Evolutionary conservation across 805 yeast genomes (phyloP), one percentile per base, ranked within the genome.

Genomic region (Hanseniaspora pseudoguilliermondii): DNA sequence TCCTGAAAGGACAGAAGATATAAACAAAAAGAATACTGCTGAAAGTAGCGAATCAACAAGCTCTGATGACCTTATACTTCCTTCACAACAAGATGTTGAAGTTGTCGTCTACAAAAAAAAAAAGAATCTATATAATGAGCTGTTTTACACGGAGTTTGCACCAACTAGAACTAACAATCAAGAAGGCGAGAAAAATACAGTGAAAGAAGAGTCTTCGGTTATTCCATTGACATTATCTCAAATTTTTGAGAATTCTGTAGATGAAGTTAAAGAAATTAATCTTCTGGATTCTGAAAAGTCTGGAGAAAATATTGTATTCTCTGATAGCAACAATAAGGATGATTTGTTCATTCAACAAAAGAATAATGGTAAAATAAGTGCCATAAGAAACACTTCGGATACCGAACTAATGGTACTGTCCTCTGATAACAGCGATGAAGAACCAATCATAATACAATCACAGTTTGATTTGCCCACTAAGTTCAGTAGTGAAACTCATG

Each of bases 61-160:
- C 20, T 47, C 55, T 5, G 49, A 46, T 20, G 49, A 46, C 7
- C 20, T 46, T 11, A 16, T 46, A 15, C 39, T 46, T 9, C 49
- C 55, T 8, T 51, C 55, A 5, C 55, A 51, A 27, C 55, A 51
- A 25, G 49, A 51, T 38, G 20, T 51, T 15, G 55, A 51, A 27
- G n/a, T 43, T 5, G 32, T 51, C 2, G 47, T 41, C 7, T 13
- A 25, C 18, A 43, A 39, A 13, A 51, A 51, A 15, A 43, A 36
- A 27, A 51, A 35, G 18, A 35, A 38, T 2, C 29, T 51, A 1
- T 35, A 43, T 4, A 11, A 35, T 15, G 55, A 51, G 20, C 20
- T 51, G 16, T 51, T 43, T 23, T 35, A 44, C 16, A 36, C 25
- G 13, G 44, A 51, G 15, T 25, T 51, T 5, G 18, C 27, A n/a